Percentiles rank a stretch among this genome's conserved stretches.
These are phyloP conservation scores for Ogataea minuta DNA, from an alignment of 805 yeast species.

Conservation along the genomic window DNA sequence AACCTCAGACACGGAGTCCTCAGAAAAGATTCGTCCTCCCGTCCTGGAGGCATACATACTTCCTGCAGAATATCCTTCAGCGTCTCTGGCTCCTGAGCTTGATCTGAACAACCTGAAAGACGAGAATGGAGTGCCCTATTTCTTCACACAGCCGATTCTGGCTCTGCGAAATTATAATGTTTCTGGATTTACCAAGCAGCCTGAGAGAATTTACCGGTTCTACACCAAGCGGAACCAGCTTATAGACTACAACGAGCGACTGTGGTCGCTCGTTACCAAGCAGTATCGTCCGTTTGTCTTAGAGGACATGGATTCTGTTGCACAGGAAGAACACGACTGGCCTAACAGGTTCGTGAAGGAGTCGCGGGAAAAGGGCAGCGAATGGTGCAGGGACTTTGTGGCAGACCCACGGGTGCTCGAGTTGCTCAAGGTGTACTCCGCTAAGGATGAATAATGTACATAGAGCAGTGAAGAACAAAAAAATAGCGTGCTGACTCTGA, in stretches of 20 bases:
- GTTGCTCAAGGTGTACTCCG: conserved; percentile 47
- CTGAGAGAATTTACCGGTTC: conserved; percentile 72
- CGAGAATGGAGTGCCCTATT: conserved; percentile 47
- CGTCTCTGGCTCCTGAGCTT: conserved; percentile 60
- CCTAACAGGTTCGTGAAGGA: conserved; percentile 77
- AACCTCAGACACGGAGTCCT: not conserved
- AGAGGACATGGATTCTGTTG: conserved; percentile 41
- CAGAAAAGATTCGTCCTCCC: conserved; percentile 37
- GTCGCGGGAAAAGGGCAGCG: conserved; percentile 73
- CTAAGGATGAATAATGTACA: not conserved
- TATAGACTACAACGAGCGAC: conserved; percentile 29
- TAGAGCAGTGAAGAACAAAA: conserved; percentile 1
- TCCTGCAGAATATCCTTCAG: conserved; percentile 54
- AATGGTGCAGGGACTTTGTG: conserved; percentile 78
- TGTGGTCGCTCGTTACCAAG: conserved; percentile 34
- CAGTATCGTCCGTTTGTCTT: conserved; percentile 53
- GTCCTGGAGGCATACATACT: conserved; percentile 64
- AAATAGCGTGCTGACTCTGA: conserved; percentile 23
- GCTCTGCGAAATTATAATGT: conserved; percentile 76
- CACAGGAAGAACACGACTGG: conserved; percentile 81
- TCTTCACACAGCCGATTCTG: conserved; percentile 74
- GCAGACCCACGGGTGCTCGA: conserved; percentile 66
- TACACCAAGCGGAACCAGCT: conserved; percentile 65
- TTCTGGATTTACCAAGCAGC: conserved; percentile 75
- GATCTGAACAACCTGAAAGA: conserved; percentile 36